Evolutionary conservation across 192 early-diverging fungal genomes (phyloP), one percentile per base, ranked within the genome.

Genomic region (Chytriomyces sp.): DNA sequence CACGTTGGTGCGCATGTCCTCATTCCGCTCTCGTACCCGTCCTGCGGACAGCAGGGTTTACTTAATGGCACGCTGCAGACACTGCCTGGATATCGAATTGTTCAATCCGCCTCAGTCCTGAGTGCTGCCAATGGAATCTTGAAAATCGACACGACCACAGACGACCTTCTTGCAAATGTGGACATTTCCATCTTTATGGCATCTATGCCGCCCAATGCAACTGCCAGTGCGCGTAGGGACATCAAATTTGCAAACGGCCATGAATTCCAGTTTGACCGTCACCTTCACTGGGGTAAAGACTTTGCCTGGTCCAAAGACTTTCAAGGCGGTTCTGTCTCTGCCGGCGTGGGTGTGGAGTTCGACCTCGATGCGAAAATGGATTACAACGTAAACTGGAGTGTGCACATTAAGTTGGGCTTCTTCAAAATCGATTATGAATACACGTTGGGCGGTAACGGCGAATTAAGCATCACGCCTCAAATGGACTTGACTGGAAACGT

Each of bases 401-500:
- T 58, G 5, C n/a, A 22, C n/a, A 58, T 58, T 2, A 28, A 22
- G 17, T 25, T 58, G 12, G 28, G 28, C n/a, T 58, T 17, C n/a
- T 58, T 58, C 56, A 58, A 22, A 28, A 31, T 58, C 28, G 31
- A 31, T 28, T 58, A 28, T 4, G n/a, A 14, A 14, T 58, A 25
- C 31, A 14, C 17, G 17, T 0, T 58, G n/a, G 56, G 56, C 17
- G 56, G 56, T 14, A 31, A 31, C 31, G 28, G 12, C 19, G 31
- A 22, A 17, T 28, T 58, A 14, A 28, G 28, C 19, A 14, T 58
- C 56, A 31, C n/a, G 31, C 56, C 56, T 12, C 28, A 17, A 17
- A 58, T 58, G 56, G 12, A 58, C 14, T 22, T 58, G 56, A 58
- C 14, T 22, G 56, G 56, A 58, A 58, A 22, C n/a, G 14, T 58